phyloP scores from a whole-genome alignment of 305 asterid genomes.

The Fraxinus floribunda region DNA sequence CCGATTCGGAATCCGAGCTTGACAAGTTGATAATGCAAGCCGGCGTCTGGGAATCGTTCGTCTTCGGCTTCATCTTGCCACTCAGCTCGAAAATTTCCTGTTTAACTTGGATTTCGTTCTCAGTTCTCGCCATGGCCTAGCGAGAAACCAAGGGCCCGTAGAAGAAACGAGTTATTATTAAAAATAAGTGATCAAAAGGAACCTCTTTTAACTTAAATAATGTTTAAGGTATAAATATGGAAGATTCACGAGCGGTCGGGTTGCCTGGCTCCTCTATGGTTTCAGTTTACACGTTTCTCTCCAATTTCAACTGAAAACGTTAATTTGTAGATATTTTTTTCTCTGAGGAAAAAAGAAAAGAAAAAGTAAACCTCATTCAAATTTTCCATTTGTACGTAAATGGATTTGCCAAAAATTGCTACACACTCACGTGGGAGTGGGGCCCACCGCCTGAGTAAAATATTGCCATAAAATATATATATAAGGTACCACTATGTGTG shows the following conservation, averaged over 20 bases:
- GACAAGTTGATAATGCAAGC: slow-evolving; percentile 35
- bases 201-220: not conserved
- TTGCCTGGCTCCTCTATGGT: not conserved
- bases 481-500: too few species aligned
- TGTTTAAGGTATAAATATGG: not conserved
- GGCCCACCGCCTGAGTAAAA: too few species aligned
- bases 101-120: slow-evolving; percentile 32
- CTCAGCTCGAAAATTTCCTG: slow-evolving; percentile 28
- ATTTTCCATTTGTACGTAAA: too few species aligned
- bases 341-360: not conserved
- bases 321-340: not conserved
- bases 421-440: too few species aligned
- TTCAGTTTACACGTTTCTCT: not conserved
- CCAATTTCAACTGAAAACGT: not conserved
- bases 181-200: not conserved
- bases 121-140: not conserved
- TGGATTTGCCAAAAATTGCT: too few species aligned
- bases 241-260: not conserved
- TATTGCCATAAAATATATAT: too few species aligned
- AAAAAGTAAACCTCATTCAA: too few species aligned
- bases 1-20: slow-evolving; percentile 46
- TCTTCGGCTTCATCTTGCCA: not conserved
- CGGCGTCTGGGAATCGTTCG: not conserved
- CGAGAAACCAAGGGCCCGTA: not conserved
- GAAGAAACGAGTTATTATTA: not conserved